These are phyloP conservation scores for Mallotus repandus DNA, from an alignment of 441 rosid genomes.

Conservation along the genomic window DNA sequence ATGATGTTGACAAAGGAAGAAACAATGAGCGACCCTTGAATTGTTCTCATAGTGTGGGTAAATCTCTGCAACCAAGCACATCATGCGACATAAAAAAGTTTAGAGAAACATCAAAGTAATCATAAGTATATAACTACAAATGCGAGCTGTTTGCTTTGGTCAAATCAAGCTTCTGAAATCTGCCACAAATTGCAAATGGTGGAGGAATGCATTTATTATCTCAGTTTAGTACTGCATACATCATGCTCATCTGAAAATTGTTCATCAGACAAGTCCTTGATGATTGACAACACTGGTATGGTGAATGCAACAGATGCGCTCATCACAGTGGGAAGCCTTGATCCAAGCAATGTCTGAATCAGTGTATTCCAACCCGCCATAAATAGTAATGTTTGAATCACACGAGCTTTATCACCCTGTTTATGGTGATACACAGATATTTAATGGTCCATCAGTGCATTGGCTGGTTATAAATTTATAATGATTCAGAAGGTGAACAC, in stretches of 20 bases:
- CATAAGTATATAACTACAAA: not conserved
- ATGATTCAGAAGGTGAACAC: not conserved
- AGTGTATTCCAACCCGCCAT: slow-evolving; percentile 86
- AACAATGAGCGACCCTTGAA: slow-evolving; percentile 87
- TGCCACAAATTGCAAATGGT: not conserved
- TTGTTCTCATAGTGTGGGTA: slow-evolving; percentile 64
- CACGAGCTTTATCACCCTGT: slow-evolving; percentile 88
- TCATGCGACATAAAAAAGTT: not conserved
- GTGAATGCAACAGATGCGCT: slow-evolving; percentile 73
- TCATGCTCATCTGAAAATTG: slow-evolving; percentile 51
- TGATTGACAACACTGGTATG: slow-evolving; percentile 71
- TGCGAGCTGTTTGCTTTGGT: not conserved
- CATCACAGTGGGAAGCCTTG: slow-evolving; percentile 95
- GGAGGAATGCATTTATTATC: not conserved
- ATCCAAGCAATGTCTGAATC: slow-evolving; percentile 76
- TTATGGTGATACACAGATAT: slow-evolving; percentile 18
- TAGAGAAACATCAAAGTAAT: not conserved
- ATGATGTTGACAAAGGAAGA: slow-evolving; percentile 77
- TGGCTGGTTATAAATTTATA: not conserved
- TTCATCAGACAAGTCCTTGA: slow-evolving; percentile 57
- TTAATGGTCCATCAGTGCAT: not conserved
- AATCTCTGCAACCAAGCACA: slow-evolving; percentile 58
- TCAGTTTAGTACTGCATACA: slow-evolving; percentile 35
- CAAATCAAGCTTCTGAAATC: not conserved
- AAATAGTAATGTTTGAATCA: slow-evolving; percentile 73